A percentile compares a stretch with the other conserved stretches of the same genome.
Conservation (phyloP, 2,329 filamentous ascomycete species). For the Berkeleyomyces basicola region DNA sequence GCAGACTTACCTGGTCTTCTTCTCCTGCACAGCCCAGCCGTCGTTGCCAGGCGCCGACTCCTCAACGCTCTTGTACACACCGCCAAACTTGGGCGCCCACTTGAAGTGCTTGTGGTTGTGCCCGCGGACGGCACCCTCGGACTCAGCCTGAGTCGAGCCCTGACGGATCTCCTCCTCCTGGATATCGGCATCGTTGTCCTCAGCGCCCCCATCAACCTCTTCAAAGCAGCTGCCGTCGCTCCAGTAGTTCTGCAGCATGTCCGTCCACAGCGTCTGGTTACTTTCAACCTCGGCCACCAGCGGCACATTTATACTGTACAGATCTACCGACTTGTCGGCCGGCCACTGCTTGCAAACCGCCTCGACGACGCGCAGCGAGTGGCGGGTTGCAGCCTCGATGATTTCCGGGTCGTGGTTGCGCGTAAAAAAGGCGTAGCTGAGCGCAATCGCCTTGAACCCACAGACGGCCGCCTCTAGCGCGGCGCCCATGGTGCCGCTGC, state of each 20-base stretch:
- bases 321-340: slow-evolving; percentile 46
- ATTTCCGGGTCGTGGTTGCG: slow-evolving; percentile 68
- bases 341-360: slow-evolving; percentile 62
- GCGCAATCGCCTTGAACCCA: slow-evolving; percentile 53
- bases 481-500: slow-evolving; percentile 60
- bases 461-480: slow-evolving; percentile 65
- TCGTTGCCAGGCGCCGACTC: slow-evolving; percentile 67
- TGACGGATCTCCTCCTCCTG: slow-evolving; percentile 31
- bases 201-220: slow-evolving; percentile 50
- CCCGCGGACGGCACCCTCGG: slow-evolving; percentile 23
- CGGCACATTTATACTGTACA: slow-evolving; percentile 89
- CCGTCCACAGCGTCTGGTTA: slow-evolving; percentile 63
- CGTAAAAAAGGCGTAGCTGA: slow-evolving; percentile 82
- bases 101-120: slow-evolving; percentile 81
- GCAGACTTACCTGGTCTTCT: slow-evolving; percentile 57
- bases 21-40: slow-evolving; percentile 81
- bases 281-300: slow-evolving; percentile 57
- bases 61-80: slow-evolving; percentile 79
- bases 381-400: slow-evolving; percentile 58
- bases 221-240: slow-evolving; percentile 69
- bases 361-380: slow-evolving; percentile 64
- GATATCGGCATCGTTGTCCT: slow-evolving; percentile 45
- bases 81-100: slow-evolving; percentile 76
- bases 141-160: slow-evolving; percentile 18
- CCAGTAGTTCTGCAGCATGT: slow-evolving; percentile 88